Evolutionary conservation across 1,139 yeast genomes (phyloP), one percentile per base, ranked within the genome.

Genomic region (Taiozyma sp.): DNA sequence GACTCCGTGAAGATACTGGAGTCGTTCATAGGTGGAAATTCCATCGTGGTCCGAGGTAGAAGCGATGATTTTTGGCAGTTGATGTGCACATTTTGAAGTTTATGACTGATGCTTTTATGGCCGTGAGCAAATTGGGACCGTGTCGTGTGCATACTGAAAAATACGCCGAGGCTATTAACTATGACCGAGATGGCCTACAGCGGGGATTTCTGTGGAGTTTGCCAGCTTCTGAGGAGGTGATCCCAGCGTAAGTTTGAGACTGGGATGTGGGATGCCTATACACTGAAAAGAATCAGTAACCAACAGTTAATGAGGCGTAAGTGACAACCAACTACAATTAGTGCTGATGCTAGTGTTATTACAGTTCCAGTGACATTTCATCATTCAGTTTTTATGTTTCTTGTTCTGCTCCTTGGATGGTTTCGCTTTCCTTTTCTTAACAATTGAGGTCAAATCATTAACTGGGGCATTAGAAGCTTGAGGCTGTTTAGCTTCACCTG

Each of bases 401-500:
- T 58, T 61, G 38, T 50, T 51, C n/a, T 38, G 36, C 12, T 34
- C 43, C 4, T 43, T 38, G 3, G 45, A 32, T 6, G 54, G 54
- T 44, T 63, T 65, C 47, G 66, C 60, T 62, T 76, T 78, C 63
- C 80, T 78, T 66, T 80, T 81, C 54, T 77, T 74, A 16, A 83
- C 83, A 67, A 80, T 71, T 8, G 78, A 70, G 3, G 83, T 77
- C 55, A 84, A 70, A 60, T 83, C 88, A 57, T 80, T 81, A 19
- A 83, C 81, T 4, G 59, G 51, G 54, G 57, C 52, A 43, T 53
- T 59, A 27, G 65, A 51, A 29, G 54, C 22, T 5, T 50, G 8
- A 19, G 50, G 16, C 4, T 45, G 27, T 28, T 19, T 44, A 41
- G 54, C 52, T 24, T 42, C 48, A 14, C 38, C 30, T 12, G 75